Evolutionary conservation across 2,329 filamentous ascomycete species (phyloP), one percentile per base, ranked within the genome.

Genomic region (Aureobasidium sp.): DNA sequence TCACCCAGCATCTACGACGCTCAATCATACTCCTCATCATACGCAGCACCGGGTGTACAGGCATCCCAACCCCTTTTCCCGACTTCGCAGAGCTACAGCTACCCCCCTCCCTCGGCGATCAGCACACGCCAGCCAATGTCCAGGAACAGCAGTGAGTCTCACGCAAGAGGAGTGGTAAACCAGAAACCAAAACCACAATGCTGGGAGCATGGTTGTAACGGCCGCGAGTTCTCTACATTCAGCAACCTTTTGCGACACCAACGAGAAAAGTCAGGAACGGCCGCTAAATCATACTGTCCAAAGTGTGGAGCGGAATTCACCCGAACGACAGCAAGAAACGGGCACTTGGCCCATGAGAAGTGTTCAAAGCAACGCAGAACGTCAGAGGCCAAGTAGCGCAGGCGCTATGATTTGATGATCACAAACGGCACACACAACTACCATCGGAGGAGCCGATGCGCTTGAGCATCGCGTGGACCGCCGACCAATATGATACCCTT

Each of bases 131-230:
- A 60, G n/a, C 42, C 42, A 41, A 25, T 48, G 15, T 56, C 53
- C 17, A 25, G 62, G 15, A 58, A 60, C 25, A 63, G 61, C 58
- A 53, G n/a, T 48, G 69, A 71, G 15, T 67, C 68, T 17, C 69
- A 71, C 17, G 70, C 72, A 60, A 67, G 72, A 25, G 71, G 72
- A 25, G 70, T 73, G 12, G 66, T 72, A 37, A 73, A 71, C 66
- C 69, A 73, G 55, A 70, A 73, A 41, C 91, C 91, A n/a, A 96
- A 96, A 77, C 91, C 92, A 49, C 91, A 96, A 73, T 97, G 93
- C 75, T 97, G 90, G 90, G 93, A 97, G 64, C 93, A 97, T 71
- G 93, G 92, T 12, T 97, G 93, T 79, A 96, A 97, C 70, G 93
- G 93, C 22, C 87, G 92, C 34, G 90, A 96, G 70, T 97, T 97